These are phyloP conservation scores for Paspalum notatum DNA, from an alignment of 176 grass and related monocot genomes.

Conservation along the genomic window DNA sequence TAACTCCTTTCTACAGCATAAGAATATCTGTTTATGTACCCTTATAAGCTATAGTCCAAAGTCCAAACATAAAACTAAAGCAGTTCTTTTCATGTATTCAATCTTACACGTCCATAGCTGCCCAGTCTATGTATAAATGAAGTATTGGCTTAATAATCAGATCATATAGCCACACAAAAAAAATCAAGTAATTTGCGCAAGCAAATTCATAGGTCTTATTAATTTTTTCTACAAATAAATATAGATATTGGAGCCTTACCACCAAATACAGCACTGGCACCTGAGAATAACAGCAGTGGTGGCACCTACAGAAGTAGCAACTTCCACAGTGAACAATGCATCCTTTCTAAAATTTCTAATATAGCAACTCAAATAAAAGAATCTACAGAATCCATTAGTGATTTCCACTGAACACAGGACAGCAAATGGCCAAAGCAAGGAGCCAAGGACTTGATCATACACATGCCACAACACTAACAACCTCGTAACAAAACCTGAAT, in stretches of 20 bases:
- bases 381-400: background rate
- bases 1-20: background rate
- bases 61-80: background rate
- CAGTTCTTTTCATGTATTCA: background rate
- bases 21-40: background rate
- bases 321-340: slow-evolving; percentile 8
- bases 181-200: background rate
- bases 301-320: slow-evolving; percentile 61
- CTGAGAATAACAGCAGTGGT: slow-evolving; percentile 77
- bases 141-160: background rate
- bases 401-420: background rate
- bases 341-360: background rate
- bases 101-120: background rate
- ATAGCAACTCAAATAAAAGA: background rate
- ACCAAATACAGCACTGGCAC: slow-evolving; percentile 86
- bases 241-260: slow-evolving; percentile 48
- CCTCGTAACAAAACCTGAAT: background rate
- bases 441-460: background rate
- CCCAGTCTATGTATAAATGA: background rate
- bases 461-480: background rate
- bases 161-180: background rate
- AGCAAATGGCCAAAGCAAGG: background rate
- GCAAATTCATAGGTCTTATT: background rate
- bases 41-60: background rate
- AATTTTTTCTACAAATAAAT: background rate